phyloP scores from a whole-genome alignment of 2,329 filamentous ascomycete genomes.

The Phoma sp. region DNA sequence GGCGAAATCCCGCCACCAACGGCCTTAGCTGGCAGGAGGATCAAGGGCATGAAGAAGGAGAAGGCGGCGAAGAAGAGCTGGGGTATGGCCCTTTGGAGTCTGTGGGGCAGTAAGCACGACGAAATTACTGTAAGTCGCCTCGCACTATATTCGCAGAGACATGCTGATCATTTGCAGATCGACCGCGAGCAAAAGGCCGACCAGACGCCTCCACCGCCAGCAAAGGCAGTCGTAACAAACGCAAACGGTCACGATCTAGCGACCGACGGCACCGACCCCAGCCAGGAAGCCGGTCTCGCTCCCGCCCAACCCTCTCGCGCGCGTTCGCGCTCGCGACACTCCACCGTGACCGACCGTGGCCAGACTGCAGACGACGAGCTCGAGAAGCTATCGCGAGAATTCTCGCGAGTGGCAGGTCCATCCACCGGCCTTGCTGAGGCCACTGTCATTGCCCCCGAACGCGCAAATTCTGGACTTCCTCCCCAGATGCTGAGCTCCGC shows the following conservation, averaged over 20 bases:
- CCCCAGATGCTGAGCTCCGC: slow-evolving; percentile 19
- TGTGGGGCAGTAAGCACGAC: slow-evolving; percentile 90
- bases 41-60: slow-evolving; percentile 53
- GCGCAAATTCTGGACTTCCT: slow-evolving; percentile 30
- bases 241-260: slow-evolving; percentile 46
- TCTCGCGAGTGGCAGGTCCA: slow-evolving; percentile 26
- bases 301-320: slow-evolving; percentile 18
- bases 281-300: slow-evolving; percentile 12
- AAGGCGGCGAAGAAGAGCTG: slow-evolving; percentile 70
- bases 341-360: slow-evolving; percentile 42
- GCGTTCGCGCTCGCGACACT: slow-evolving; percentile 39
- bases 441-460: slow-evolving; percentile 37
- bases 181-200: slow-evolving; percentile 43
- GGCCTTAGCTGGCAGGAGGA: slow-evolving; percentile 75
- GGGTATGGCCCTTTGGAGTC: slow-evolving; percentile 81
- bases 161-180: slow-evolving; percentile 30
- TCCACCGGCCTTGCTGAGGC: slow-evolving; percentile 35
- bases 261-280: slow-evolving; percentile 15
- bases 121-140: slow-evolving; percentile 65
- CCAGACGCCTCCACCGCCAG: slow-evolving; percentile 10
- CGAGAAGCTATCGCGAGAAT: slow-evolving; percentile 2
- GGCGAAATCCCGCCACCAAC: slow-evolving; percentile 83
- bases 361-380: slow-evolving; percentile 36
- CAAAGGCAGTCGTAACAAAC: slow-evolving; percentile 21
- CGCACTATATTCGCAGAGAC: neutral